Evolutionary conservation across 2,329 filamentous ascomycete genomes (phyloP).

Genomic region (Fusarium siculi): DNA sequence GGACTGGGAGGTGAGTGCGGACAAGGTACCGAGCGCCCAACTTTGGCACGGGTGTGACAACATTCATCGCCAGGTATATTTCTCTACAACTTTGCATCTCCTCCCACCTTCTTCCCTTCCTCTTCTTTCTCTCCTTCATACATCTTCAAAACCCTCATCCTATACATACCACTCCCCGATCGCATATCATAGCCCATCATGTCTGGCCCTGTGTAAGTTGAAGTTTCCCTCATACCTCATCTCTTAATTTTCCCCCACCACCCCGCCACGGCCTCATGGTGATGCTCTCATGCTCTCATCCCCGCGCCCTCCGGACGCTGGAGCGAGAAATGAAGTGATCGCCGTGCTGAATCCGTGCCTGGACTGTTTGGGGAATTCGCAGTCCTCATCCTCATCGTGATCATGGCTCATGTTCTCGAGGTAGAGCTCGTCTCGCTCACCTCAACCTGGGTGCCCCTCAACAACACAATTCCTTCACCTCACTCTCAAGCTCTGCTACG

Average conservation of each 20-base stretch:
- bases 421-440: conserved; percentile 79
- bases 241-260: conserved; percentile 51
- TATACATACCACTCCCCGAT: conserved; percentile 21
- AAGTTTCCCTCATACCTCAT: conserved; percentile 39
- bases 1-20: conserved; percentile 18
- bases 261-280: conserved; percentile 47
- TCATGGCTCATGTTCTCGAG: conserved; percentile 52
- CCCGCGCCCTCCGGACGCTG: conserved; percentile 46
- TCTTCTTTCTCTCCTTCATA: conserved; percentile 32
- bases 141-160: conserved; percentile 26
- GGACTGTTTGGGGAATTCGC: neutral
- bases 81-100: conserved; percentile 38
- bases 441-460: conserved; percentile 75
- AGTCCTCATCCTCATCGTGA: conserved; percentile 33
- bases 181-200: conserved; percentile 57
- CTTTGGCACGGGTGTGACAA: conserved; percentile 38
- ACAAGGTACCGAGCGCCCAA: conserved; percentile 37
- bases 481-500: conserved; percentile 42
- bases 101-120: conserved; percentile 31
- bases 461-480: conserved; percentile 50
- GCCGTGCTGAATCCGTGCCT: conserved; percentile 26
- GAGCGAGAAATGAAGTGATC: conserved; percentile 26
- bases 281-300: conserved; percentile 48
- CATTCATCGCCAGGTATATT: conserved; percentile 38
- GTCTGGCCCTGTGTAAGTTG: conserved; percentile 76